phyloP scores from a whole-genome alignment of 2,329 filamentous ascomycete species.

The Alternaria hordeiaustralica region DNA sequence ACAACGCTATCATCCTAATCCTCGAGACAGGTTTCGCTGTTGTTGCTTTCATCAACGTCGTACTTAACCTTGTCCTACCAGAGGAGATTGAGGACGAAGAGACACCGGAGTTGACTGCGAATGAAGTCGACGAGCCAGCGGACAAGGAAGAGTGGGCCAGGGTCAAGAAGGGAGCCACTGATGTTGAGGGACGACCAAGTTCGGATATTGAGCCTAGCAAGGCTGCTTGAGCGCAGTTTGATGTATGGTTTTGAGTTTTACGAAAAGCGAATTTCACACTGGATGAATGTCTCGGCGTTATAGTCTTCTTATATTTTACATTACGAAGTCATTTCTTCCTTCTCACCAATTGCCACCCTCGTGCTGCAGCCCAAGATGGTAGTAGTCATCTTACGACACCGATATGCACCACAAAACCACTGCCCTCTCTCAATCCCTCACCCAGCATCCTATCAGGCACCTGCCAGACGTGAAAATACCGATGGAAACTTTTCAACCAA shows the following conservation, averaged over 20 bases:
- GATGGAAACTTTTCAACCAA: slow-evolving; percentile 75
- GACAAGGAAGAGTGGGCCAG: slow-evolving; percentile 52
- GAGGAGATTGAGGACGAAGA: slow-evolving; percentile 76
- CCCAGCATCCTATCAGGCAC: slow-evolving; percentile 70
- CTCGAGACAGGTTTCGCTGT: slow-evolving; percentile 70
- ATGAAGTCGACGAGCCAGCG: slow-evolving; percentile 46
- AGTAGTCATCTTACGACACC: slow-evolving; percentile 52
- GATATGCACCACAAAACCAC: slow-evolving; percentile 84
- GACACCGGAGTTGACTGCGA: slow-evolving; percentile 51
- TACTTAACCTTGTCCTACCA: slow-evolving; percentile 75
- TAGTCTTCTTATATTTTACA: neutral
- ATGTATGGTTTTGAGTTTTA: neutral
- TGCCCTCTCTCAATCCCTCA: slow-evolving; percentile 64
- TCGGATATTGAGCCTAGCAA: slow-evolving; percentile 22
- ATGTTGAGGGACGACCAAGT: slow-evolving; percentile 17
- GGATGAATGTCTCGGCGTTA: neutral
- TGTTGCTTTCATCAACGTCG: slow-evolving; percentile 73
- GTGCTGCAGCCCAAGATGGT: neutral
- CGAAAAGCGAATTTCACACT: neutral
- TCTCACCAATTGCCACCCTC: neutral
- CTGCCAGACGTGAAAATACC: slow-evolving; percentile 76
- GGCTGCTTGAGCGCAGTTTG: slow-evolving; percentile 4
- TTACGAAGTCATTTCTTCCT: neutral
- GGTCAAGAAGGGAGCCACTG: slow-evolving; percentile 36
- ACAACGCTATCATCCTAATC: slow-evolving; percentile 66